Conservation (phyloP, 1,284 basidiomycete genomes). For the Ganoderma meredithae region DNA sequence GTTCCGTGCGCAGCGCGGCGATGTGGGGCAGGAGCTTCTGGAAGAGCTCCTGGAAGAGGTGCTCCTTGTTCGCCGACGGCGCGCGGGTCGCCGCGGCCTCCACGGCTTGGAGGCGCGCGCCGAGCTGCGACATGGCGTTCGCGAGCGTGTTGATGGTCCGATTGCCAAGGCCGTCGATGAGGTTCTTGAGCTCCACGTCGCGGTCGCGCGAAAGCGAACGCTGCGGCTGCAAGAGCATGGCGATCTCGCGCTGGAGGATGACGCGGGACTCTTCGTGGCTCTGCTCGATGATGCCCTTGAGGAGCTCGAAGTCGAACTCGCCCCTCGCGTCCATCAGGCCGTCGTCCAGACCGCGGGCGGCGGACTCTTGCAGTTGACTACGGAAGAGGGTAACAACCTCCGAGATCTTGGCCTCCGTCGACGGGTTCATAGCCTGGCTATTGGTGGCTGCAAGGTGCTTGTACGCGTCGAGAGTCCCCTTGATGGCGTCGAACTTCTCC, state of each 20-base stretch:
- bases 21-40: conserved; percentile 68
- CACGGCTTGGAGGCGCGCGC: conserved; percentile 64
- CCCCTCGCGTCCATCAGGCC: conserved; percentile 74
- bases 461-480: conserved; percentile 34
- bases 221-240: conserved; percentile 47
- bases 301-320: conserved; percentile 78
- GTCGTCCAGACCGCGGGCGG: conserved; percentile 64
- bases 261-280: conserved; percentile 66
- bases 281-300: conserved; percentile 74
- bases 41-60: conserved; percentile 66
- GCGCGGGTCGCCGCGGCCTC: conserved; percentile 44
- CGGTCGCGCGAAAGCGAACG: conserved; percentile 27
- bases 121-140: conserved; percentile 65
- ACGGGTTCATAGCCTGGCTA: conserved; percentile 45
- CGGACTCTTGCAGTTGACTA: conserved; percentile 68
- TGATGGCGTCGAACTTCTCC: conserved; percentile 66
- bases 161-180: conserved; percentile 64
- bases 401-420: conserved; percentile 64
- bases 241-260: conserved; percentile 65
- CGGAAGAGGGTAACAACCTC: conserved; percentile 75
- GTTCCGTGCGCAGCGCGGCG: conserved; percentile 61
- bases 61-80: conserved; percentile 56
- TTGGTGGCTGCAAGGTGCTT: conserved; percentile 22
- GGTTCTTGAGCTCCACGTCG: conserved; percentile 36
- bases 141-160: conserved; percentile 65